Percentiles rank a stretch among this genome's conserved stretches.
phyloP scores from a whole-genome alignment of 2,329 filamentous ascomycete genomes.

The Malbranchea cinnamomea region DNA sequence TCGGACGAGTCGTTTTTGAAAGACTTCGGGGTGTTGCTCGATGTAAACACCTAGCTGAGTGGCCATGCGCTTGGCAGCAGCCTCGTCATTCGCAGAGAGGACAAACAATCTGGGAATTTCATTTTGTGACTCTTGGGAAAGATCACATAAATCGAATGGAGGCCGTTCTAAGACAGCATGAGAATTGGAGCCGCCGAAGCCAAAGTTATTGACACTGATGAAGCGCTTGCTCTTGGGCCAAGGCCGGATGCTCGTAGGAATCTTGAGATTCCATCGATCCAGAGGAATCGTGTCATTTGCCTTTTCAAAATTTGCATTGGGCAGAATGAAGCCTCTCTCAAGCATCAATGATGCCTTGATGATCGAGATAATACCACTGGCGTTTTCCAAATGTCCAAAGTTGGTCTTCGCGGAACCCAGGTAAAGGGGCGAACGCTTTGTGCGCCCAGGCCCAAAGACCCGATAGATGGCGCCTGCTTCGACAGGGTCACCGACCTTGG shows the following conservation, averaged over 20 bases:
- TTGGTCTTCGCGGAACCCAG: slow-evolving; percentile 21
- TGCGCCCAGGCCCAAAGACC: slow-evolving; percentile 11
- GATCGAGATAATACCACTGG: slow-evolving; percentile 19
- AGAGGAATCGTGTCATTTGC: slow-evolving; percentile 11
- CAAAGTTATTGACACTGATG: slow-evolving; percentile 22
- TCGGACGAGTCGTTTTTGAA: too few relatives aligned
- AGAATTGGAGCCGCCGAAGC: slow-evolving; percentile 18
- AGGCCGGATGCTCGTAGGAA: slow-evolving; percentile 11
- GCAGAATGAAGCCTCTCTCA: slow-evolving; percentile 13
- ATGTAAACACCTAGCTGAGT: neutral
- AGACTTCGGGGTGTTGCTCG: neutral
- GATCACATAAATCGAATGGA: too few relatives aligned
- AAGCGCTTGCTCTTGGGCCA: too few relatives aligned
- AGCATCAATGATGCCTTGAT: slow-evolving; percentile 20
- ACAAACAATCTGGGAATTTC: too few relatives aligned
- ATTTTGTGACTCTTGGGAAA: too few relatives aligned
- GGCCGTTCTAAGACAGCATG: slow-evolving; percentile 16
- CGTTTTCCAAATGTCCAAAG: slow-evolving; percentile 21
- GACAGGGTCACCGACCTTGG: slow-evolving; percentile 17
- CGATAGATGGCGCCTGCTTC: slow-evolving; percentile 16
- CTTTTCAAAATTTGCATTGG: slow-evolving; percentile 14
- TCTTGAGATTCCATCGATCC: slow-evolving; percentile 14
- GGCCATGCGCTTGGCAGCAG: too few relatives aligned
- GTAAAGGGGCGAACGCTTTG: slow-evolving; percentile 7
- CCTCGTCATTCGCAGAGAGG: too few relatives aligned